Percentiles rank a stretch among this genome's conserved stretches.
Conservation (phyloP, 192 early-diverging fungal genomes). For the Borealophlyctis nickersoniae region DNA sequence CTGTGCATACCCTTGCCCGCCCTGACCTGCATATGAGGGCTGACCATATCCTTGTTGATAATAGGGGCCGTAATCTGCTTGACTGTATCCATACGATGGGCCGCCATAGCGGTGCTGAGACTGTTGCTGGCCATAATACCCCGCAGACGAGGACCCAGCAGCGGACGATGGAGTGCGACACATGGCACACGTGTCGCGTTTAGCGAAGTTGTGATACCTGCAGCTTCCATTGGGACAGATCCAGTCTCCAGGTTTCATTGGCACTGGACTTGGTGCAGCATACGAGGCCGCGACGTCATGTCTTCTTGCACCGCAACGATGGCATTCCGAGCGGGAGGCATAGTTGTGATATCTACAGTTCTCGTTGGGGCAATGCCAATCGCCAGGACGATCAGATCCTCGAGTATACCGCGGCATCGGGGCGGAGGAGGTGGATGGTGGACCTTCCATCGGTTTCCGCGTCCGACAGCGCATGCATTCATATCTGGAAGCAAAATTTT, state of each 20-base stretch:
- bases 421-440: neutral
- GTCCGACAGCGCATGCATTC: constrained; percentile 54
- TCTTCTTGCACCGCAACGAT: neutral
- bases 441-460: neutral
- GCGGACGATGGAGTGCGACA: constrained; percentile 33
- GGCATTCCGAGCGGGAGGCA: neutral
- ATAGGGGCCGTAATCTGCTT: neutral
- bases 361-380: constrained; percentile 72
- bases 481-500: constrained; percentile 60
- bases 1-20: neutral
- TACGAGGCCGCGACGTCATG: neutral
- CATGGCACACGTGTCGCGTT: constrained; percentile 52
- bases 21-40: neutral
- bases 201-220: constrained; percentile 64
- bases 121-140: neutral
- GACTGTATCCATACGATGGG: neutral
- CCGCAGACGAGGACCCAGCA: neutral
- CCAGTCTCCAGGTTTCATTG: constrained; percentile 31
- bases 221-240: constrained; percentile 45
- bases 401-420: constrained; percentile 29
- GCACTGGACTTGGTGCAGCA: neutral
- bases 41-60: neutral
- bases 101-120: too few relatives aligned
- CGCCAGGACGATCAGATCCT: constrained; percentile 52
- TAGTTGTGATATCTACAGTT: constrained; percentile 70